These are phyloP conservation scores for Cryptosporidium xiaoi DNA, from an alignment of 169 alveolate genomes.

Conservation along the genomic window DNA sequence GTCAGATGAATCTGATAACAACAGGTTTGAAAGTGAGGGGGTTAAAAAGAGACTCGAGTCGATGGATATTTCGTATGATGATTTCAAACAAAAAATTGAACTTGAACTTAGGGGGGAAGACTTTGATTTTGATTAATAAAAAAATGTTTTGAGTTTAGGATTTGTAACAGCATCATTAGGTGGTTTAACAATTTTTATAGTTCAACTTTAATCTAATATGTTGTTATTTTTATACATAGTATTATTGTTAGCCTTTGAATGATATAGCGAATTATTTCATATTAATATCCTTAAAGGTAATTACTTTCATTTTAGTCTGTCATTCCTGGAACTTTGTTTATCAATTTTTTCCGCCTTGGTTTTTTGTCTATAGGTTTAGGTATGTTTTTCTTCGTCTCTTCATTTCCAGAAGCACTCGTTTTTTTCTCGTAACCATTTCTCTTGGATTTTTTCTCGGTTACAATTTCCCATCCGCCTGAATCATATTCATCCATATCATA, in stretches of 20 bases:
- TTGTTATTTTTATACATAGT: no score
- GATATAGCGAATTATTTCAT: no score
- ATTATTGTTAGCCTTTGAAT: no score
- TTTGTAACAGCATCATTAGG: neutral
- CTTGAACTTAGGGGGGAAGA: conserved; percentile 11
- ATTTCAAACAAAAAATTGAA: conserved; percentile 36
- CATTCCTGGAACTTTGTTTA: conserved; percentile 70
- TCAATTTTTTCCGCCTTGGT: conserved; percentile 23
- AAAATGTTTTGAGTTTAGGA: neutral
- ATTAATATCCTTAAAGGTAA: no score
- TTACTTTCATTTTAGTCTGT: conserved; percentile 23
- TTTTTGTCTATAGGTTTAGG: conserved; percentile 16
- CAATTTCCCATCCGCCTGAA: conserved; percentile 53
- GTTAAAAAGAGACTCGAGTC: neutral
- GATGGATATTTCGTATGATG: conserved; percentile 40
- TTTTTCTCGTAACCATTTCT: conserved; percentile 10
- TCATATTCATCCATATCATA: conserved; percentile 44
- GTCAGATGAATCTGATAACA: neutral
- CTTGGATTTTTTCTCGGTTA: conserved; percentile 46
- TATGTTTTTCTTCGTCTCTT: neutral
- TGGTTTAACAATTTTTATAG: neutral
- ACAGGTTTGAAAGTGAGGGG: neutral
- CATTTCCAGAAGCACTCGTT: neutral
- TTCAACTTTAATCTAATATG: neutral
- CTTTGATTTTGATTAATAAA: conserved; percentile 33